Base-by-base conservation (phyloP, 2,329 filamentous ascomycete species). In the Trichoderma sp. region DNA sequence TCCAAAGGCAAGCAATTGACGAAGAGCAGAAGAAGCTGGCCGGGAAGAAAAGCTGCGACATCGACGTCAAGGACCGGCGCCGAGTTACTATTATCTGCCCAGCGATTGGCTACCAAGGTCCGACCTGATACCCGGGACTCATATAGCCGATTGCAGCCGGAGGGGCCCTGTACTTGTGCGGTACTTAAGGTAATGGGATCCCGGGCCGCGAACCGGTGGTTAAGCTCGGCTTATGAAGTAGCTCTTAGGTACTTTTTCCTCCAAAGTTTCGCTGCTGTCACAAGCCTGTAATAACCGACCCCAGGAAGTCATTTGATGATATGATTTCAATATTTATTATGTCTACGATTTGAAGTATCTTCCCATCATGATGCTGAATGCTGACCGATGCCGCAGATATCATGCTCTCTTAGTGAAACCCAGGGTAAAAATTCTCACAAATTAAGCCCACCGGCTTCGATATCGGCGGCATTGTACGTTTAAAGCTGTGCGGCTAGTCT, bases 371-470 rank as follows among this genome's bases (percentile, higher is more conserved):
- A 39, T 39, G 47, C n/a, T 34, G 30, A 4, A 39, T 36, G 47
- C n/a, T 34, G 30, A 4, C 51, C 36, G 61, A 64, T 64, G 61
- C 61, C 61, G 61, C 61, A 64, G 36, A 64, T 12, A 6, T 18
- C 28, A 15, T 47, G 12, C 26, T 47, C 26, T 6, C 14, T 18
- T 21, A 18, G 36, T 30, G 53, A 26, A 57, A 57, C 2, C 53
- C 30, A 15, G 61, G n/a, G 61, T 26, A 32, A 60, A 60, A 89
- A 97, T 9, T 92, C 94, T 1, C 97, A 88, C 80, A 94, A 97
- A 21, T 21, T n/a, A 83, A 89, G 95, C 32, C 95, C 95, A 0
- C 86, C 21, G 91, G 95, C 66, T 97, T 93, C 1, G 97, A 96
- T 84, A 88, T 89, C 73, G 93, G 93, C 3, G 87, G 90, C 2